Base-by-base conservation (phyloP, 2,329 filamentous ascomycete genomes). In the Parastagonospora avenae region DNA sequence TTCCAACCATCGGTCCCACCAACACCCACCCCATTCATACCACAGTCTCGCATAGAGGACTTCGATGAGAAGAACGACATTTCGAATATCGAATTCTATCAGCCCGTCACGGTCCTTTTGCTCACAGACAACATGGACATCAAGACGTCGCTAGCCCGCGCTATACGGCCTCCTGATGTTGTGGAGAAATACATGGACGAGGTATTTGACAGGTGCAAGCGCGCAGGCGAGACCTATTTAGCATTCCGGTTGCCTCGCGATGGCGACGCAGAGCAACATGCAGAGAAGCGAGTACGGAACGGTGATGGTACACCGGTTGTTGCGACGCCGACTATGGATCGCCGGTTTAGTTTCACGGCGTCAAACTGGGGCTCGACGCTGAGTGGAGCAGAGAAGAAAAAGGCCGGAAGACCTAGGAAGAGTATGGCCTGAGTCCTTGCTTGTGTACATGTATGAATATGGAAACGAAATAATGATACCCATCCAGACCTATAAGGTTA, bases 31-130 rank as follows among this genome's bases (percentile, higher is more conserved):
- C 55, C 59, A n/a, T 68, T 62, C 36, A 30, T 63, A 2, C 63
- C 67, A 6, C 64, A 66, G 8, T 66, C 68, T 9, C 62, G 70
- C 11, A 71, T 72, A 36, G 68, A 73, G 54, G 68, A 72, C 46
- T 71, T 71, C 11, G 66, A 73, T 64, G 74, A 55, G 60, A 71
- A 80, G 82, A 48, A 83, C 82, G 68, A 72, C 37, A 62, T 70
- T 37, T 63, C 62, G 40, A 62, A 72, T 30, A 64, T 72, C n/a
- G 67, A 68, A 8, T 65, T 72, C 73, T 93, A 91, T 67, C 88
- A 92, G 60, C 89, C 90, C 2, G 81, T 92, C 82, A 87, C 85
- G 1, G 81, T 86, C 53, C 80, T 82, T 35, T 76, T 87, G 36
- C 76, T 79, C 32, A 80, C 81, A 42, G 71, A 76, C 24, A 78